Conservation (phyloP, 23 red algal species). For the Gracilariopsis chorda region DNA sequence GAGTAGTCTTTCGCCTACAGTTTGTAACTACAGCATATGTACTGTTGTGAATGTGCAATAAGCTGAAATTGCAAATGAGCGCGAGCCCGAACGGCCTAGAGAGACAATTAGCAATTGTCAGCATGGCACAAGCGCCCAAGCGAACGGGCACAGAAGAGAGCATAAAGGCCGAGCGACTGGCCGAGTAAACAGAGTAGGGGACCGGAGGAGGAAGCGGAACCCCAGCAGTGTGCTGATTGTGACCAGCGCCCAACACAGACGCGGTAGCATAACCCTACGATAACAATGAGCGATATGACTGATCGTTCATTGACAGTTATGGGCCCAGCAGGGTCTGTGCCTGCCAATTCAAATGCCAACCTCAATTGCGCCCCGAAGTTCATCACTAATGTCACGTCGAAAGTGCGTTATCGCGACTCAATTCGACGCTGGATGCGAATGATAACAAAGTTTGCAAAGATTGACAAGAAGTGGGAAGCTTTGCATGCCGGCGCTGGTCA, state of each 20-base stretch:
- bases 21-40: too few relatives aligned
- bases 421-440: neutral
- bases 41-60: too few relatives aligned
- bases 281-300: neutral
- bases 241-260: too few relatives aligned
- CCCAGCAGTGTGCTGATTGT: neutral
- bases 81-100: too few relatives aligned
- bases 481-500: neutral
- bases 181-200: neutral
- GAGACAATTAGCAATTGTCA: too few relatives aligned
- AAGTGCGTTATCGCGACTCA: neutral
- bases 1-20: too few relatives aligned
- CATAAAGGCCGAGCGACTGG: neutral
- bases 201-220: too few relatives aligned
- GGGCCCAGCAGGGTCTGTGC: neutral
- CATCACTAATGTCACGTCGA: constrained; percentile 3
- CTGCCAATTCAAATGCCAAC: neutral
- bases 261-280: neutral
- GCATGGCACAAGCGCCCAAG: too few relatives aligned
- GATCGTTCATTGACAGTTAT: neutral
- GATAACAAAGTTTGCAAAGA: neutral
- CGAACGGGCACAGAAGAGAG: neutral
- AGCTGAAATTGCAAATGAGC: too few relatives aligned
- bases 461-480: neutral
- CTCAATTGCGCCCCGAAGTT: neutral